Percentiles rank a stretch among this genome's conserved stretches.
Evolutionary conservation across 1,139 yeast species (phyloP).

Genomic region (Yamadazyma triangularis): DNA sequence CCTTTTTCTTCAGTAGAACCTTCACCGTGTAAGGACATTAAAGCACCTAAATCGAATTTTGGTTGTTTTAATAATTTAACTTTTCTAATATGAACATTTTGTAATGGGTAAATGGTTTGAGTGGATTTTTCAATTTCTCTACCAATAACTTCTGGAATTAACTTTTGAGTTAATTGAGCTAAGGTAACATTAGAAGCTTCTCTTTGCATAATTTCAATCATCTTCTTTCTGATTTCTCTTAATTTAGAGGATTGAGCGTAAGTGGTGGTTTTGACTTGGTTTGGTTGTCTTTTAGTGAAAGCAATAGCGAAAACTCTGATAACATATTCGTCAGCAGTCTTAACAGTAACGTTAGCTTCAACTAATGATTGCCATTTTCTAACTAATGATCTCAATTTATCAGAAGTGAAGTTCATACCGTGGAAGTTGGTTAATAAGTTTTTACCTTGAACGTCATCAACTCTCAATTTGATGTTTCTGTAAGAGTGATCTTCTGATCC

Average conservation of each 20-base stretch:
- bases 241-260: constrained; percentile 49
- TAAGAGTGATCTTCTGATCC: constrained; percentile 51
- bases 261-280: constrained; percentile 49
- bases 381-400: constrained; percentile 48
- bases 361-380: constrained; percentile 54
- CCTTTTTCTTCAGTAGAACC: constrained; percentile 49
- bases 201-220: constrained; percentile 50
- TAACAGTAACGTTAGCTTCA: constrained; percentile 49
- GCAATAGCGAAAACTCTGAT: constrained; percentile 50
- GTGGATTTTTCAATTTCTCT: constrained; percentile 52
- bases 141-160: too few species aligned
- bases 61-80: constrained; percentile 51
- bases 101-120: constrained; percentile 48
- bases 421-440: constrained; percentile 53
- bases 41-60: constrained; percentile 50
- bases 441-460: constrained; percentile 52
- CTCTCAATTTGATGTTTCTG: constrained; percentile 52
- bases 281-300: constrained; percentile 50
- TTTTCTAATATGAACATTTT: constrained; percentile 50
- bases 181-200: constrained; percentile 48
- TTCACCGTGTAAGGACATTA: constrained; percentile 51
- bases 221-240: constrained; percentile 49
- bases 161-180: constrained; percentile 48
- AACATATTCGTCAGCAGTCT: constrained; percentile 48
- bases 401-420: constrained; percentile 48